phyloP scores from a whole-genome alignment of 768 basidiomycete genomes.

The Mycena venus region DNA sequence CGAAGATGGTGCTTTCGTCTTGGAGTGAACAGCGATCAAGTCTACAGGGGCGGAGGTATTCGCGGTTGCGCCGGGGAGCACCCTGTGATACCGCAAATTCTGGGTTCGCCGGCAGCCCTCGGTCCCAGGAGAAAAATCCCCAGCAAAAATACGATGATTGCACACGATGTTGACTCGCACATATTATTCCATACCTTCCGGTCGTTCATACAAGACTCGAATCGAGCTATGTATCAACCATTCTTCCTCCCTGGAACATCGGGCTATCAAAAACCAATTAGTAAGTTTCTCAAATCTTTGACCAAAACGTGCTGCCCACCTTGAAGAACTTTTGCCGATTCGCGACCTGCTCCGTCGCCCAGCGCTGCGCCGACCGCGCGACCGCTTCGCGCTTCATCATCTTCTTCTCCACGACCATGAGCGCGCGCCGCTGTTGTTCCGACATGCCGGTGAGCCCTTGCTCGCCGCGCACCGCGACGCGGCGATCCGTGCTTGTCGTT shows the following conservation, averaged over 20 bases:
- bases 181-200: not conserved
- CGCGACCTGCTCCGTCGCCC: not conserved
- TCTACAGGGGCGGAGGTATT: too few relatives aligned
- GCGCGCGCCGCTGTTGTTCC: not conserved
- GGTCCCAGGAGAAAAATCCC: too few relatives aligned
- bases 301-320: not conserved
- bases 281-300: not conserved
- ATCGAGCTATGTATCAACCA: constrained; percentile 1
- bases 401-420: not conserved
- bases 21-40: too few relatives aligned
- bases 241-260: not conserved
- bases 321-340: not conserved
- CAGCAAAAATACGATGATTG: too few relatives aligned
- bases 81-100: too few relatives aligned
- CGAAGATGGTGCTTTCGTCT: too few relatives aligned
- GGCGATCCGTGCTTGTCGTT: not conserved
- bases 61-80: too few relatives aligned
- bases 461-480: not conserved
- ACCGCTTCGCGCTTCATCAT: constrained; percentile 5
- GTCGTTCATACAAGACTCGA: not conserved
- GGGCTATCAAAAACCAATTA: not conserved
- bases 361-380: constrained; percentile 1
- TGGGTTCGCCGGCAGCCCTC: too few relatives aligned
- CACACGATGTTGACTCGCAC: not conserved
- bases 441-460: not conserved